These are phyloP conservation scores for Melocanna baccifera DNA, from an alignment of 176 grass and related monocot species.

Conservation along the genomic window DNA sequence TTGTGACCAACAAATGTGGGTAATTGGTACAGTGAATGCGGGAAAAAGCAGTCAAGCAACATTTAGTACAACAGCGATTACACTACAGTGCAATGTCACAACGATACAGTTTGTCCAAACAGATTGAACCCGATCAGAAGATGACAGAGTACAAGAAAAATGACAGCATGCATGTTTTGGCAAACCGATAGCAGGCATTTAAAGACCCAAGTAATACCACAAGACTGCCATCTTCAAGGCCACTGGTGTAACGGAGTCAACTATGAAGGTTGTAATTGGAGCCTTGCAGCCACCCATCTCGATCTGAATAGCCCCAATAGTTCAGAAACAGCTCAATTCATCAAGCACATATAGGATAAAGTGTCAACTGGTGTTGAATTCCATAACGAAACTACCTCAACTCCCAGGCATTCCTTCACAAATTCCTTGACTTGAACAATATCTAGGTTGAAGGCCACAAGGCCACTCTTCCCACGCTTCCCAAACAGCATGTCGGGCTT, in stretches of 20 bases:
- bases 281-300: slow-evolving; percentile 93
- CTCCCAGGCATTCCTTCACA: slow-evolving; percentile 61
- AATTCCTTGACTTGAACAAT: slow-evolving; percentile 69
- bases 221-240: slow-evolving; percentile 97
- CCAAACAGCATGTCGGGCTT: slow-evolving; percentile 93
- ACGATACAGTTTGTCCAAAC: slow-evolving; percentile 1
- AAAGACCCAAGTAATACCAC: slow-evolving; percentile 58
- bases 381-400: slow-evolving; percentile 45
- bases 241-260: slow-evolving; percentile 87
- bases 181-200: neutral
- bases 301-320: slow-evolving; percentile 33
- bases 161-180: neutral
- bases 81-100: neutral
- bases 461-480: slow-evolving; percentile 85
- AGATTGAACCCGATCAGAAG: neutral
- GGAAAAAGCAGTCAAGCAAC: neutral
- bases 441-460: slow-evolving; percentile 86
- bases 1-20: neutral
- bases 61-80: neutral
- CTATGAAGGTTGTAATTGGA: slow-evolving; percentile 83
- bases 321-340: neutral
- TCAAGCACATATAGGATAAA: neutral
- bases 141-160: neutral
- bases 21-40: neutral
- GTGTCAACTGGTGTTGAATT: neutral